Evolutionary conservation across 2,329 filamentous ascomycete genomes (phyloP), one percentile per base, ranked within the genome.

Genomic region (Diplocarpon mali): DNA sequence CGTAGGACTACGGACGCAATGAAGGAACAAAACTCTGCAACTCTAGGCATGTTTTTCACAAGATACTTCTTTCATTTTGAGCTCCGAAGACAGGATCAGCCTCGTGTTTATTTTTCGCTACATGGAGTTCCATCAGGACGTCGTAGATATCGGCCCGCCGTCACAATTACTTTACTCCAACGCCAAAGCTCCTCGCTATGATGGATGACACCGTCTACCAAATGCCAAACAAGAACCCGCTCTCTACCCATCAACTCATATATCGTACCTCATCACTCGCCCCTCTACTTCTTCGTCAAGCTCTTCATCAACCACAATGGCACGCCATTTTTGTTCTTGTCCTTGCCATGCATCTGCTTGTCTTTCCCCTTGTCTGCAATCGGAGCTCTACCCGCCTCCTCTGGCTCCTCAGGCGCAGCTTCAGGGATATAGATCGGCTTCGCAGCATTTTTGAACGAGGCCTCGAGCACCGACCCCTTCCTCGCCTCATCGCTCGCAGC

Each of bases 391-490:
- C 65, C 63, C 13, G 70, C 65, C 1, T 69, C 66, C 5, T 66
- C 62, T 1, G 56, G 57, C 14, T 63, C 63, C 2, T 56, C 65
- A 31, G 64, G 57, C 2, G 69, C 65, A 1, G 73, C 64, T 39
- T 82, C 73, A 27, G 79, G 76, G 0, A 87, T 71, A 55, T 77
- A 76, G 47, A 92, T 67, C 47, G 80, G 73, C 59, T 74, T 74
- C 1, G 85, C 86, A 57, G 76, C 70, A 42, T 71, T 69, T 24
- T 76, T 73, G 42, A 81, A 69, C 20, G 68, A 66, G 1, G 62
- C 53, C 55, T 62, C 59, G 34, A 62, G 44, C 7, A 51, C 55
- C 17, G 65, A 66, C 24, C n/a, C 20, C 27, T 71, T 71, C 47
- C 80, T 69, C 4, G 71, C 73, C 10, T 71, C 66, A 1, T 66